Base-by-base conservation (phyloP, 2,329 filamentous ascomycete species). In the Fusarium staphyleae region DNA sequence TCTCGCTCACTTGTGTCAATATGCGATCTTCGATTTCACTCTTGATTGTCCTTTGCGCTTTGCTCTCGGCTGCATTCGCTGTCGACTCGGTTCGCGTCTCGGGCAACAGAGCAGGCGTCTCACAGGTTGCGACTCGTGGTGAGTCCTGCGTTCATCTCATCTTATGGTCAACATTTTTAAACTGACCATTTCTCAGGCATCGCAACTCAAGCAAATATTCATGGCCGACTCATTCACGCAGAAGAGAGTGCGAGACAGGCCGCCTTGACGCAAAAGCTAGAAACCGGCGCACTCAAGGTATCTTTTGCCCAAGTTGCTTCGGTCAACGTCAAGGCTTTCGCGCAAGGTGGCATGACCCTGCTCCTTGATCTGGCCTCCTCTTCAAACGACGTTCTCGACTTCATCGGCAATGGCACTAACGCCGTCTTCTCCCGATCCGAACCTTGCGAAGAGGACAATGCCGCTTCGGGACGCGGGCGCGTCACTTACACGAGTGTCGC, bases 321-420 rank as follows among this genome's bases (percentile, higher is more conserved):
- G 26, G 78, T 93, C 70, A 93, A 96, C 73, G 80, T 96, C 90
- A 80, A 80, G 47, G 87, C 86, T 2, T 90, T 96, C 70, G 86
- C 84, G 11, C 85, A 91, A 65, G 88, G 86, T 34, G 90, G 90
- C 51, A 93, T 96, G 71, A 96, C 96, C 71, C 75, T 91, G 47
- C 87, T 93, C 70, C 82, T 96, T 42, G 92, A 96, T 72, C 80
- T 96, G 55, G 93, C 92, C 67, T 74, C 81, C 41, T 96, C 88
- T 70, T 61, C 57, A 11, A 83, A 92, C 74, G 96, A 96, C 71
- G 81, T 89, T 2, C 85, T 91, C 10, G 91, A 90, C 37, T 89
- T 96, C 66, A 82, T 96, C 53, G 93, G 91, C 60, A 96, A 96
- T 69, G 92, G 96, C 72, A 88, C 95, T 54, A 86, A 96, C 66